Base-by-base conservation (phyloP, 2,329 filamentous ascomycete genomes). In the Phaeosphaeriaceae sp. region DNA sequence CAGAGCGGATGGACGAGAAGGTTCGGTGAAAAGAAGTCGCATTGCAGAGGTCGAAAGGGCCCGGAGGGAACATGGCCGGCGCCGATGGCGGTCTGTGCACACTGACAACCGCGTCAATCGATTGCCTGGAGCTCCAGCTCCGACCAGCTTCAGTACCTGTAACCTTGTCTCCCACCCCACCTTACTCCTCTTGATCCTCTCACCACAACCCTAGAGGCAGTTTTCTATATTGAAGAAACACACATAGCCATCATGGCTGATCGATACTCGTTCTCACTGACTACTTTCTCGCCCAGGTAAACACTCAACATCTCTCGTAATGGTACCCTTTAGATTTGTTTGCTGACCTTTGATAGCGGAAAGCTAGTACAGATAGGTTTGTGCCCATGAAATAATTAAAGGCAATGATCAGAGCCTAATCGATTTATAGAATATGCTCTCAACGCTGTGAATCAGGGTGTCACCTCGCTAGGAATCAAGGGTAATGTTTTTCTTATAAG, bases 241-340 rank as follows among this genome's bases (percentile, higher is more conserved):
- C 35, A 52, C 33, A 33, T 57, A 63, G 60, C 63, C 74, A 99
- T 26, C 7, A 26, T 99, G 93, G 93, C 94, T 72, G 94, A 99
- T 79, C 85, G 94, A 82, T 99, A 99, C 79, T 97, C 93, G 47
- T 99, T 99, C 87, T 99, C 94, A 52, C 85, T 99, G 75, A 99
- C 94, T 60, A 99, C 94, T 61, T 99, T 99, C 87, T 97, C 94
- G 72, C 94, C 94, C 76, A 99, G 93, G 94, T 95, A 87, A 78
- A 86, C 57, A 66, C 54, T 33, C 49, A 44, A 21, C 43, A 46
- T 48, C 52, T 47, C 42, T 39, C 48, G 44, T 44, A 30, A 33
- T 58, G 38, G 54, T n/a, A n/a, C n/a, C 23, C 57, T 58, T 62
- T 62, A 52, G 61, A 60, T 67, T 69, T 54, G 33, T 47, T 56